Base-by-base conservation (phyloP, 2,329 filamentous ascomycete species). In the Oidium heveae region DNA sequence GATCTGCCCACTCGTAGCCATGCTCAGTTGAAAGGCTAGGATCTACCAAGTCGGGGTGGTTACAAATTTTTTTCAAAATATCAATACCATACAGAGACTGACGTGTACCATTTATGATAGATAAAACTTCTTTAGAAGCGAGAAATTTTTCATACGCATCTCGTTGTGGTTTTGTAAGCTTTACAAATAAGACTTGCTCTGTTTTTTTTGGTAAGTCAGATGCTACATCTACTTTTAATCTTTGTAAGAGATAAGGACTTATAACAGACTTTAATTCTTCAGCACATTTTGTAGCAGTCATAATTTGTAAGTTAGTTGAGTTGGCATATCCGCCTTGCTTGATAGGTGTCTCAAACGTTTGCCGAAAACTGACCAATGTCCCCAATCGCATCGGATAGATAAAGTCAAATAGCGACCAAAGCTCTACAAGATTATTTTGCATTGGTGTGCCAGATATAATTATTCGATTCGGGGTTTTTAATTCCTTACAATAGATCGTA, bases 371-470 rank as follows among this genome's bases (percentile, higher is more conserved):
- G 56, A 95, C 84, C 13, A 96, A 72, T 0, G 86, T 95, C 0
- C 91, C 93, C 6, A 98, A 70, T 15, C 88, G 82, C 86, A 96
- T 95, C 0, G 93, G 91, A 58, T 87, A 96, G 56, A 96, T 83
- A 64, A 98, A 98, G 65, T 98, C 93, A 64, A 98, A 96, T 0
- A 98, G 70, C 0, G 89, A 96, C 89, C 91, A 98, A 0, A 98
- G 71, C 65, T 98, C 93, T 0, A 84, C 82, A 28, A 98, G 69
- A 58, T 95, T 96, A 66, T 98, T 98, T 66, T 98, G 93, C 73
- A 98, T 93, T 0, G 93, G 93, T 0, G 91, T 98, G 5, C 91
- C 91, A 0, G 93, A 96, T 1, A 98, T 72, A 56, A 98, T 96
- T 58, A 96, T 75, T 22, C 93, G 79, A 62, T 96, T 91, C 0